A percentile compares a stretch with the other conserved stretches of the same genome.
phyloP scores from a whole-genome alignment of 2,329 filamentous ascomycete species.

The Exophiala oligosperma region DNA sequence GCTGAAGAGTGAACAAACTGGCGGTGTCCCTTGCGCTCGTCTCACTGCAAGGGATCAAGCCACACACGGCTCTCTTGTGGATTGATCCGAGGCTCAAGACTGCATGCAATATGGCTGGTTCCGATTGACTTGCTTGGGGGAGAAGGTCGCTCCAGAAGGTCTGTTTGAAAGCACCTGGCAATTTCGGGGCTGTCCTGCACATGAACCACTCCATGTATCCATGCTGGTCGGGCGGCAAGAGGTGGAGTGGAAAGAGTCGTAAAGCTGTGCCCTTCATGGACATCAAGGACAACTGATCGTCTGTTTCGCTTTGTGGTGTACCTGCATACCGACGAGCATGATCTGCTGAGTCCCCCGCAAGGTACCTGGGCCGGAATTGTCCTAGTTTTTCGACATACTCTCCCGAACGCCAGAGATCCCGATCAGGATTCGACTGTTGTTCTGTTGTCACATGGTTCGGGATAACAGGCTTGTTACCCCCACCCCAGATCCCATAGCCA shows the following conservation, averaged over 20 bases:
- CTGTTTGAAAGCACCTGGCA: conserved; percentile 38
- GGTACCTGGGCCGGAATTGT: background rate
- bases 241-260: conserved; percentile 8
- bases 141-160: conserved; percentile 43
- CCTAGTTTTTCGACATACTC: too few relatives aligned
- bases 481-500: conserved; percentile 46
- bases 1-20: conserved; percentile 34
- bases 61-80: conserved; percentile 30
- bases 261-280: background rate
- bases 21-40: background rate
- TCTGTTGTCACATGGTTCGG: background rate
- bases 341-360: too few relatives aligned
- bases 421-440: background rate
- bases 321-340: background rate
- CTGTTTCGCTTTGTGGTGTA: background rate
- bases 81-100: conserved; percentile 42
- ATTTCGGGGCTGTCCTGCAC: conserved; percentile 30
- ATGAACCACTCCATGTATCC: conserved; percentile 35
- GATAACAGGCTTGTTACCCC: conserved; percentile 31
- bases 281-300: too few relatives aligned
- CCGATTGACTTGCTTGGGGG: conserved; percentile 39
- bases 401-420: too few relatives aligned
- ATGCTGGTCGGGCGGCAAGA: conserved; percentile 26
- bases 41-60: conserved; percentile 17
- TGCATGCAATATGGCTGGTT: conserved; percentile 46